Conservation (phyloP, 169 alveolate species). For the Plasmodium cynomolgi region DNA sequence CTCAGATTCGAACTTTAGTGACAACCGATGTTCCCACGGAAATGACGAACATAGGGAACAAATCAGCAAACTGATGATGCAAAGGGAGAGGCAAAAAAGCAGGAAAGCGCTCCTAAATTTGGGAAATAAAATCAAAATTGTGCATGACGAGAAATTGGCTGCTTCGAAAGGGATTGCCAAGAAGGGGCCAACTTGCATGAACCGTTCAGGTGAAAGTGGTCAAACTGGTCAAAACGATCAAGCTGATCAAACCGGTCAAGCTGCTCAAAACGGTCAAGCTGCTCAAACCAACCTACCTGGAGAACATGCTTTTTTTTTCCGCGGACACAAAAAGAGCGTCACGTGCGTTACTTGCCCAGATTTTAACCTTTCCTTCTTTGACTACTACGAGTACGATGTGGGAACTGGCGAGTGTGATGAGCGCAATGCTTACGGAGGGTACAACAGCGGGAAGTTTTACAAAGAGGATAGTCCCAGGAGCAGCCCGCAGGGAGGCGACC, state of each 20-base stretch:
- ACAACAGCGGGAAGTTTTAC: background rate
- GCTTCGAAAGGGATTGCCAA: background rate
- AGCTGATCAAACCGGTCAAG: background rate
- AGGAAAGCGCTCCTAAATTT: slow-evolving; percentile 42
- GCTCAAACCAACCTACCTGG: background rate
- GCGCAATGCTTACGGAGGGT: background rate
- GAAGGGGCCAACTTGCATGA: background rate
- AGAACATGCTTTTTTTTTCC: slow-evolving; percentile 12
- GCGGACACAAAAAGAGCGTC: slow-evolving; percentile 70
- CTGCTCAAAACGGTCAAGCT: background rate
- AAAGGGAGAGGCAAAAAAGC: slow-evolving; percentile 27
- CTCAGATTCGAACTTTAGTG: background rate
- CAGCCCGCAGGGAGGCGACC: background rate
- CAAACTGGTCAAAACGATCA: background rate
- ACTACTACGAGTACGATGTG: slow-evolving; percentile 33
- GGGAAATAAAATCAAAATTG: slow-evolving; percentile 37
- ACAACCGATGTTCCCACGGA: slow-evolving; percentile 5
- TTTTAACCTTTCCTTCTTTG: slow-evolving; percentile 48
- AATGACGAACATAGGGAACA: slow-evolving; percentile 35
- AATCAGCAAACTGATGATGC: slow-evolving; percentile 35
- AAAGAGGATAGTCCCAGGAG: background rate
- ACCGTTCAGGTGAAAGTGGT: background rate
- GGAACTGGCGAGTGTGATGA: background rate
- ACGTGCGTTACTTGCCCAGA: slow-evolving; percentile 70
- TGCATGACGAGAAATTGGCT: slow-evolving; percentile 54